Evolutionary conservation across 352 stramenopile genomes (phyloP), one percentile per base, ranked within the genome.

Genomic region (Pythium volutum): DNA sequence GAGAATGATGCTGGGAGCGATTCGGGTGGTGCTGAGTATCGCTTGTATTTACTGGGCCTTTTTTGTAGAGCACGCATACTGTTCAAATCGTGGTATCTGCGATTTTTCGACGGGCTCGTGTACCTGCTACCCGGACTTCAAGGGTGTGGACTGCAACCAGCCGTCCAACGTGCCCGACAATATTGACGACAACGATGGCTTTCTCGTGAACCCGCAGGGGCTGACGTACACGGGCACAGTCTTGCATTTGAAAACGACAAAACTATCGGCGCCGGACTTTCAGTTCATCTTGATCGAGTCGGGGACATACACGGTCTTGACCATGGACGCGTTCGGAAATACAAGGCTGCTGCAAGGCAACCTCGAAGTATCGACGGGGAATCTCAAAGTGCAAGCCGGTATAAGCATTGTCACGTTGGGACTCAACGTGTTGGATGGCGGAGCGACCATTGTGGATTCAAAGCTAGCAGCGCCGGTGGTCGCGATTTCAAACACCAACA

Each of bases 41-140:
- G 33, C 16, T 45, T 47, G 12, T 60, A 36, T 2, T 59, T 29
- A 41, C n/a, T n/a, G n/a, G n/a, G n/a, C n/a, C n/a, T 31, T 65
- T 27, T 16, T 22, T 64, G 46, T 25, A 89, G 87, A 96, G 56
- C 88, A 95, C 53, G 57, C 70, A 20, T 91, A 79, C 50, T 96
- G 87, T 59, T 83, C 84, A 3, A 86, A 87, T n/a, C 79, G 87
- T 43, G 87, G 87, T 6, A 56, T 87, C 9, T 96, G 87, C 43
- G 79, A 92, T 47, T 92, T 92, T 39, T 68, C 55, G 14, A 80
- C 67, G 10, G 87, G 87, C 1, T 52, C 76, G 31, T 96, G 87
- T 45, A 56, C 71, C 8, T 95, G 87, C 60, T 90, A 93, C 26
- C 55, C 78, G 1, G 85, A 89, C 47, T 96, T 89, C 60, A 88